Evolutionary conservation across 2,329 filamentous ascomycete species (phyloP), one percentile per base, ranked within the genome.

Genomic region (Neofusicoccum ribis): DNA sequence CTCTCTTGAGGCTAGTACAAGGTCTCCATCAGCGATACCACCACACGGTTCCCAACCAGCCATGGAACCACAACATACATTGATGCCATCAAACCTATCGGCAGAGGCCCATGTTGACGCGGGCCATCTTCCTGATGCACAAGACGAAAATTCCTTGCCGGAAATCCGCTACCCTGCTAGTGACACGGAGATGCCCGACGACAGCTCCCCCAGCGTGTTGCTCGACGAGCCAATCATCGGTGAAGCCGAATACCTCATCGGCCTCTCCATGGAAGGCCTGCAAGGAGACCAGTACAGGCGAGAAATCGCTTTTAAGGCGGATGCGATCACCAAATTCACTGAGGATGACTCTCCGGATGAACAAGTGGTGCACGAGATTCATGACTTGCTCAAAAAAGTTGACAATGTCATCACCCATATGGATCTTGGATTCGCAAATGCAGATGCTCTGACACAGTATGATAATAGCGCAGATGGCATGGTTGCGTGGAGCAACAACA

Each of bases 401-500:
- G 34, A 37, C 3, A 58, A 58, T 14, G 36, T 58, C 36, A 47
- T 49, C 7, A 63, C 58, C 2, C 58, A 66, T 8, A 47, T 66
- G 59, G 64, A 62, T n/a, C 50, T 63, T 14, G 49, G 44, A 5
- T 66, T 41, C 34, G 47, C 17, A 5, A 39, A 47, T 34, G 54
- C 46, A 8, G 63, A 65, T 37, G 46, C 52, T 27, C 39, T 65
- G 20, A 65, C 63, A 2, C 63, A 65, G 15, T 44, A 73, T 23
- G 76, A 76, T 41, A 20, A 43, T 20, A 15, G 20, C 17, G 37
- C 31, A 5, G 41, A 20, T 5, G 46, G 37, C 1, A 49, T 58
- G 64, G 65, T 74, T 74, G 63, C 69, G 68, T 60, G 69, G 69
- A 27, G 68, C 71, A 1, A 67, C 66, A 23, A 69, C 69, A 6